Base-by-base conservation (phyloP, 306 rosid genomes). In the Inga laurina region DNA sequence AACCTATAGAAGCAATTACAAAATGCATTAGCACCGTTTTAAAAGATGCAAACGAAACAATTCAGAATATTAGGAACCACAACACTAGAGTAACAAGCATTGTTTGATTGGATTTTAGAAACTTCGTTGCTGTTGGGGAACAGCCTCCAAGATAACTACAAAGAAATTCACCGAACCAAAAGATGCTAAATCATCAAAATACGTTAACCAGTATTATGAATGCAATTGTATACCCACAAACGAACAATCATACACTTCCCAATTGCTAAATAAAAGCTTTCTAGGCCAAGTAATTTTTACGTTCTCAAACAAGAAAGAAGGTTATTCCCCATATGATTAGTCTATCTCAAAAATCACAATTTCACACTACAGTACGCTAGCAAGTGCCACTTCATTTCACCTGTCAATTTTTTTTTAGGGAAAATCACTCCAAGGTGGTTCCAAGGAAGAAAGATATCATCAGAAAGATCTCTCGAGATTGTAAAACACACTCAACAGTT, bases 1-100 rank as follows among this genome's bases (percentile, higher is more conserved):
- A 82, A 85, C 89, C 86, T 89, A 82, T 35, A 84, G 14, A 44
- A 87, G 37, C 68, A 52, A 75, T 72, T 10, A 39, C 7, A 22
- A 71, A 76, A 72, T 67, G 59, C 76, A 61, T 89, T 76, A 88
- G 81, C 57, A 22, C 48, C n/a, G 65, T 66, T 79, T 72, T 5
- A 2, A 5, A 45, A 22, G 12, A 44, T 13, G 32, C 37, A 43
- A 12, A 0, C 45, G 1, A 43, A 12, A 0, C 44, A 0, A 13
- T 72, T 72, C 56, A 72, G 19, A 27, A 22, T 11, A 44, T 44
- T 37, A 43, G 4, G 11, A 72, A 45, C n/a, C 57, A 72, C 18
- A 70, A 19, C 48, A 6, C 12, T 35, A 10, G 49, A 19, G 30
- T 35, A 21, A 69, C 30, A 43, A 69, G 34, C 51, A n/a, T 19